Evolutionary conservation across 306 rosid species (phyloP).

Genomic region (Hylodesmum podocarpum): DNA sequence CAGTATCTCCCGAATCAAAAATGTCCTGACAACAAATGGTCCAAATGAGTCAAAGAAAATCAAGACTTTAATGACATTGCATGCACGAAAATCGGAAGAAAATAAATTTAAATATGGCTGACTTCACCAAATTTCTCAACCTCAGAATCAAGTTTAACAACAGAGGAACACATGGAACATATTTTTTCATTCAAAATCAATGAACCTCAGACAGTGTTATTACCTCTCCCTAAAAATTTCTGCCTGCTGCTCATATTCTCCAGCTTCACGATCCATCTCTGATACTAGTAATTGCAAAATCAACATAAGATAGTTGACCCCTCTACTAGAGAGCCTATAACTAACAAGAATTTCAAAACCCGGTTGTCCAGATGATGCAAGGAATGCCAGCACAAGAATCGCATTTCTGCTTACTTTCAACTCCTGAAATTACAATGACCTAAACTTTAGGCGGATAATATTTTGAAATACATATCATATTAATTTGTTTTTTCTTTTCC

Average conservation of each 20-base stretch:
- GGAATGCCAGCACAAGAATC: slow-evolving; percentile 77
- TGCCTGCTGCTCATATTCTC: slow-evolving; percentile 31
- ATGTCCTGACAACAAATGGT: slow-evolving; percentile 56
- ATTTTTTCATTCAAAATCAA: not conserved
- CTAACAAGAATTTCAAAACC: slow-evolving; percentile 73
- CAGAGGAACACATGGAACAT: not conserved
- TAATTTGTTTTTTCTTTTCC: not conserved
- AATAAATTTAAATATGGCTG: not conserved
- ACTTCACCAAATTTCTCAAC: not conserved
- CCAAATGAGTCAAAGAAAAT: slow-evolving; percentile 10
- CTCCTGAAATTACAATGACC: slow-evolving; percentile 57
- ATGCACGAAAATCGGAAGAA: not conserved
- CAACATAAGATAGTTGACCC: slow-evolving; percentile 61
- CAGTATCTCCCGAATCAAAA: slow-evolving; percentile 80
- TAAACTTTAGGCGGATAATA: slow-evolving; percentile 1
- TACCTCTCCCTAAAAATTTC: slow-evolving; percentile 79
- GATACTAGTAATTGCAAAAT: slow-evolving; percentile 70
- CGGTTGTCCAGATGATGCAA: slow-evolving; percentile 76
- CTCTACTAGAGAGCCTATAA: slow-evolving; percentile 47
- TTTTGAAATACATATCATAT: not conserved
- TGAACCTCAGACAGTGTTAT: slow-evolving; percentile 19
- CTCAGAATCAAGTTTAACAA: not conserved
- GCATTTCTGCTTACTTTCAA: slow-evolving; percentile 63
- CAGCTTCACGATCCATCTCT: slow-evolving; percentile 54
- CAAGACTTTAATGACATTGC: slow-evolving; percentile 1